Evolutionary conservation across 257 asterid genomes (phyloP), one percentile per base, ranked within the genome.

Genomic region (Prunella vulgaris): DNA sequence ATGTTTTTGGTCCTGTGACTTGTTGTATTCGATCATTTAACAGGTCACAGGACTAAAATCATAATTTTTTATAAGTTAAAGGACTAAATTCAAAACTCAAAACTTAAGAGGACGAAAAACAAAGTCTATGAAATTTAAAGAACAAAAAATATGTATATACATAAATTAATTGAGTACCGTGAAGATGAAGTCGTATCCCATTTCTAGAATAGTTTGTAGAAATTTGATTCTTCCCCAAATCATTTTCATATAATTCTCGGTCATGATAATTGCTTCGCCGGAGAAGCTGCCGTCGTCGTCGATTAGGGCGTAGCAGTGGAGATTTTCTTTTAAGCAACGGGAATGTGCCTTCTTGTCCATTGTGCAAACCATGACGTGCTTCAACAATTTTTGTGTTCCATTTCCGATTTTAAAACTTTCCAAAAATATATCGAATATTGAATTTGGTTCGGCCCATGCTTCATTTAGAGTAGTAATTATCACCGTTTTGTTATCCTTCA

Each of bases 141-240:
- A n/a, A n/a, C n/a, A n/a, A n/a, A n/a, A n/a, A n/a, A n/a, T n/a
- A 13, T 5, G 1, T 17, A 17, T 49, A 7, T 49, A 15, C 0
- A n/a, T n/a, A 14, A 57, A 25, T 2, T 13, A 27, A 3, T 12
- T 24, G 58, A 25, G 21, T 76, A 86, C 92, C 73, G 90, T 80
- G 76, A 84, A 86, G 61, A 86, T 28, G 72, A 84, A 86, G 44
- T 75, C 67, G 51, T 73, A 86, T 25, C 90, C 90, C 75, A 70
- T 8, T 14, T 78, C 59, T 10, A 86, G 89, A 72, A 82, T 81
- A 14, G 6, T 33, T 1, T 52, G 78, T 10, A 82, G 78, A 71
- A 86, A 86, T 70, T 78, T 72, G 42, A 84, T 84, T 68, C 83
- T 82, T 61, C 75, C 72, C 93, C 90, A 84, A 82, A 87, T 74